Evolutionary conservation across 345 rosid genomes (phyloP), one percentile per base, ranked within the genome.

Genomic region (Zanthoxylum bungeanum): DNA sequence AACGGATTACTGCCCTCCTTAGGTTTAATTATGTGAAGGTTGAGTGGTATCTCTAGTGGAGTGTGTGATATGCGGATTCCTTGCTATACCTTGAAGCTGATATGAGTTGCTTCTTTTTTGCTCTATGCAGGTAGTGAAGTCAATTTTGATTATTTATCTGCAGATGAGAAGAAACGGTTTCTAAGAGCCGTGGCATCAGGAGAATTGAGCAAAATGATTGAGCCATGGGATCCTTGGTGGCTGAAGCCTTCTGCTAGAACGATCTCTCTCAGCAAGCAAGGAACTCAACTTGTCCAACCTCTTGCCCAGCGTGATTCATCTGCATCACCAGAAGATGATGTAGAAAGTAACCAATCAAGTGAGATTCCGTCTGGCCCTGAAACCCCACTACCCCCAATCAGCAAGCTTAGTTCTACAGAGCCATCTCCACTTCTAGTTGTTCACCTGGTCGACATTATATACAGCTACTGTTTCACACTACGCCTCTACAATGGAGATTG

Each of bases 221-320:
- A 89, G 72, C 96, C 97, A 11, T 92, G 99, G 99, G 93, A 88
- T 33, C 99, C 99, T 49, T 95, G 99, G 98, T 95, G 99, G 99
- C 72, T 89, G 69, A 83, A 73, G 47, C 86, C 88, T 82, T 84
- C 89, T 63, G 96, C 96, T 37, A 73, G 81, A 74, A 75, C 76
- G 61, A 83, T 92, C 64, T 73, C 80, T 60, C 88, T 89, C 33
- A 82, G 96, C 58, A 73, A 70, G 61, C 83, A 81, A 34, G 99
- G 98, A 68, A 80, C 86, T 55, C 84, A 69, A 42, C 88, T 92
- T 11, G 78, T 92, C 58, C 96, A 87, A 61, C 79, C 88, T 34
- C 58, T 89, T 61, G 74, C 47, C 21, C 44, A 73, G 33, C 72
- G 67, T 40, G 83, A 72, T 46, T 46, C 73, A 34, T 61, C 83